Evolutionary conservation across 345 rosid genomes (phyloP), one percentile per base, ranked within the genome.

Genomic region (Isatis tinctoria): DNA sequence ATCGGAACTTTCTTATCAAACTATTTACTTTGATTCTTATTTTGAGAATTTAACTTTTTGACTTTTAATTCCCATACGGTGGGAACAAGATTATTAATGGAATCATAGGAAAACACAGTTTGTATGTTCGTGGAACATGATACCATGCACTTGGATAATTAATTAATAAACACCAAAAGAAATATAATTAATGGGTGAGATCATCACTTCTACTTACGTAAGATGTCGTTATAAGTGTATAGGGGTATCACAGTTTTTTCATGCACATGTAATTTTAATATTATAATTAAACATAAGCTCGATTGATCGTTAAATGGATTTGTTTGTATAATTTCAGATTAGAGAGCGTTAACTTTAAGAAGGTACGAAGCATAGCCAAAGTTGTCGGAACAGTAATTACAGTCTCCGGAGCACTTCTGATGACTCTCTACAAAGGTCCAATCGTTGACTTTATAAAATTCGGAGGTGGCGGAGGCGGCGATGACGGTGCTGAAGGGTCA

Each of bases 351-450:
- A 86, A 90, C 52, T 48, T 84, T 27, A 90, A 81, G 86, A 90
- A 81, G 78, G 41, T 83, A 28, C 83, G 70, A 22, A 88, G 97
- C 76, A 56, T 86, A 58, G 96, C 97, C 2, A 94, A 94, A 81
- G 80, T 91, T 11, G 40, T 90, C 5, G 98, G 98, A 62, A 94
- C 98, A 4, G 81, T 54, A 4, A 80, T 94, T 49, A 90, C 93
- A 9, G 91, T 91, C 10, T 73, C 78, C 3, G 98, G 98, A 71
- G 97, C 98, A 28, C 80, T 90, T 85, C 87, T 90, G 40, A 94
- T 94, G 98, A 94, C 97, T 30, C 63, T 94, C 37, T 88, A 87
- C 86, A 91, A 89, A 85, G 98, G 98, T 59, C 98, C 97, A 8
- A 78, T 86, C 33, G n/a, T 93, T 54, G 78, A 89, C 47, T 79